Base-by-base conservation (phyloP, 1,284 basidiomycete genomes). In the Trichosporon sp. region DNA sequence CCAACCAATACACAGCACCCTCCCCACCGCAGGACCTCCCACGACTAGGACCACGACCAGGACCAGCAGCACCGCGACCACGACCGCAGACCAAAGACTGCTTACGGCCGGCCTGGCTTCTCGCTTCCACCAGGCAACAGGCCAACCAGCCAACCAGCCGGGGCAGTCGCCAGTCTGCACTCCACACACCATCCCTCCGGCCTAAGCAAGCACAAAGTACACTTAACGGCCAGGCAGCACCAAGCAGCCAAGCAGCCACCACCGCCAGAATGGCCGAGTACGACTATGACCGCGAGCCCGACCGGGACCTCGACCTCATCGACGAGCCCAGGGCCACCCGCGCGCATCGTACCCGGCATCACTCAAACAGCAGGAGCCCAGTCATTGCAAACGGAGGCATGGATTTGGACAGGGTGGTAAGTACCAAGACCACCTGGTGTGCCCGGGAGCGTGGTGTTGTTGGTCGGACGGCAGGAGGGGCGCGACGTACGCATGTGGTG, bases 321-420 rank as follows among this genome's bases (percentile, higher is more conserved):
- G 56, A 60, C 15, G 27, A 29, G 56, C 29, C 56, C 15, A 60
- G 56, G 56, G 27, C 29, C 27, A 60, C 27, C 9, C 56, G 56
- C 56, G 56, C 56, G 15, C 56, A 60, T 60, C 56, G 56, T 29
- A 60, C 56, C 7, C 65, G 64, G 42, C 68, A 62, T 31, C 65
- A 62, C 58, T 71, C 72, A 56, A 31, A 68, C 25, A 70, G 68
- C 53, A 73, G 65, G 25, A 71, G 70, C 64, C 69, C 69, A 67
- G 38, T 44, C 62, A 25, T n/a, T 68, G 38, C 42, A 25, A 23
- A 56, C 68, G n/a, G 32, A 44, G 7, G 38, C 60, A 68, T 69
- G 65, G 65, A 68, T 65, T 62, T 69, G 32, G 68, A 72, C 44
- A 29, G 66, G 44, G 44, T 25, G n/a, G 71, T 72, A 13, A 60